Percentiles rank a stretch among this genome's conserved stretches.
Conservation (phyloP, 1,139 yeast species). For the Insectozyma bohioensis region DNA sequence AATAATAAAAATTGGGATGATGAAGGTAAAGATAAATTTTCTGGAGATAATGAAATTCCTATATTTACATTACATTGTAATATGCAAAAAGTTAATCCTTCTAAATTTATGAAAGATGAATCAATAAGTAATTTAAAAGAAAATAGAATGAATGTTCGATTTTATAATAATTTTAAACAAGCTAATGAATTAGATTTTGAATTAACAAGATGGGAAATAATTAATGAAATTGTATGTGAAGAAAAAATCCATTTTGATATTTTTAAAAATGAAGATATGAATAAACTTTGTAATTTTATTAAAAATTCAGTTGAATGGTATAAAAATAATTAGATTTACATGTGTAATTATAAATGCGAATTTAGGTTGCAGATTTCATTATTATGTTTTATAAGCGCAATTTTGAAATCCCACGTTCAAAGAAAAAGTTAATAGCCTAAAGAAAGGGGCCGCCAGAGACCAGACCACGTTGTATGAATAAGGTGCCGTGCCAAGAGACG, state of each 20-base stretch:
- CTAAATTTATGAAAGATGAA: slow-evolving; percentile 6
- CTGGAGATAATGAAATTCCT: slow-evolving; percentile 15
- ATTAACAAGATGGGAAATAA: slow-evolving; percentile 25
- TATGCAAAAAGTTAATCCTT: slow-evolving; percentile 12
- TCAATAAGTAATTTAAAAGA: slow-evolving; percentile 8
- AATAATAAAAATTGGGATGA: slow-evolving; percentile 9
- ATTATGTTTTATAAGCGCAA: too few species aligned
- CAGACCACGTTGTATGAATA: too few species aligned
- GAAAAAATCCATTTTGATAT: slow-evolving; percentile 20
- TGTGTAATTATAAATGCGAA: too few species aligned
- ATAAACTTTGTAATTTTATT: slow-evolving; percentile 20
- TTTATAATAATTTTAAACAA: slow-evolving; percentile 10
- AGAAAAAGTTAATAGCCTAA: too few species aligned
- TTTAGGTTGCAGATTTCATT: too few species aligned
- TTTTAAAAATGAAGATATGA: slow-evolving; percentile 18
- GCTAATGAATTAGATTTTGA: slow-evolving; percentile 23
- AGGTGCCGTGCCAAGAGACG: too few species aligned
- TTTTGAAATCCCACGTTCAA: too few species aligned
- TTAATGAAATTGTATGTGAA: slow-evolving; percentile 22
- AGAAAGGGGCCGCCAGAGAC: too few species aligned
- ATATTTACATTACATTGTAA: slow-evolving; percentile 15
- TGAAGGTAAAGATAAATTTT: slow-evolving; percentile 16
- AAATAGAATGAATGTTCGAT: slow-evolving; percentile 12
- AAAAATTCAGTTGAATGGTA: slow-evolving; percentile 26
- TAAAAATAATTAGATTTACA: slow-evolving; percentile 2